Conservation (phyloP, 2,329 filamentous ascomycete species). For the Neofusicoccum ribis region DNA sequence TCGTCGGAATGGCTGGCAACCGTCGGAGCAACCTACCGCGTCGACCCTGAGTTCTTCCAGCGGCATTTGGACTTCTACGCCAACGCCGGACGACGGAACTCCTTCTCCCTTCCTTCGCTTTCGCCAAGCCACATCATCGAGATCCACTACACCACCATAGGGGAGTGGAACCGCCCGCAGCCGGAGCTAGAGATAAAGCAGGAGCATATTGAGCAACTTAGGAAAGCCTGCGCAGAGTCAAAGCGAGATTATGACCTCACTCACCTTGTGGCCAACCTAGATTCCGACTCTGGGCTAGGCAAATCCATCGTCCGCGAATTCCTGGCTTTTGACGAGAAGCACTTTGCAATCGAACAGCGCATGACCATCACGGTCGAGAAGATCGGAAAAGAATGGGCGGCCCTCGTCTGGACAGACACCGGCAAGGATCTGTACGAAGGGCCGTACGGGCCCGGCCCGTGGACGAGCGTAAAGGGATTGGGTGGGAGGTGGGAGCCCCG, state of each 20-base stretch:
- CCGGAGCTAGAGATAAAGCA: neutral
- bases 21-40: constrained; percentile 21
- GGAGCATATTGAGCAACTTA: neutral
- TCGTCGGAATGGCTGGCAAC: constrained; percentile 20
- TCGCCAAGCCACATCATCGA: constrained; percentile 15
- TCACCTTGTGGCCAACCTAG: neutral
- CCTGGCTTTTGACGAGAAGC: constrained; percentile 9
- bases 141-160: constrained; percentile 20
- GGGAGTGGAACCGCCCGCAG: neutral
- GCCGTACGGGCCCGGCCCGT: neutral
- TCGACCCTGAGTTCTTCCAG: constrained; percentile 24
- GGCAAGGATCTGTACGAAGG: neutral
- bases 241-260: neutral
- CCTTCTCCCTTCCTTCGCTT: constrained; percentile 14
- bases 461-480: neutral
- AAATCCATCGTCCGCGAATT: constrained; percentile 21
- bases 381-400: constrained; percentile 3
- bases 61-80: constrained; percentile 22
- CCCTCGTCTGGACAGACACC: neutral
- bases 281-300: neutral
- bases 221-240: neutral
- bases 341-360: constrained; percentile 21
- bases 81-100: constrained; percentile 1
- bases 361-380: constrained; percentile 20
- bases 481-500: neutral